Conservation (phyloP, 495 filamentous ascomycete genomes). For the Aspergillus egyptiacus region DNA sequence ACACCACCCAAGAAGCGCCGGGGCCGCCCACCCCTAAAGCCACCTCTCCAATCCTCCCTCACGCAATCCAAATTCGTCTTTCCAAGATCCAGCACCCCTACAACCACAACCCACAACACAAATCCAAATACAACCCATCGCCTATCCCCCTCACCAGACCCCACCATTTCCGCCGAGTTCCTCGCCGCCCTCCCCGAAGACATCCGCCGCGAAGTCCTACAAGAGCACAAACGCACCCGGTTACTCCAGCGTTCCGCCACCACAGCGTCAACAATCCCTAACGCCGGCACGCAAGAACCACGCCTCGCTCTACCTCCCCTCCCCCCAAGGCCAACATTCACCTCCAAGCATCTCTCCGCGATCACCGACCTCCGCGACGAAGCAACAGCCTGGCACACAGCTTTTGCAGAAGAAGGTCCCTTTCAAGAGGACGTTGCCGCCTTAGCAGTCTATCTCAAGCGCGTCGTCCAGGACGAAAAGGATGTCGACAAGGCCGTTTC, state of each 20-base stretch:
- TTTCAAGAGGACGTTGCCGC: slow-evolving; percentile 71
- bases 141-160: slow-evolving; percentile 6
- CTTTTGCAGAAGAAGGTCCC: slow-evolving; percentile 63
- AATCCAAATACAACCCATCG: not conserved
- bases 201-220: slow-evolving; percentile 68
- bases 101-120: slow-evolving; percentile 5
- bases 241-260: slow-evolving; percentile 33
- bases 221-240: slow-evolving; percentile 57
- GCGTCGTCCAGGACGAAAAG: slow-evolving; percentile 64
- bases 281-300: slow-evolving; percentile 24
- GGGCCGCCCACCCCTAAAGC: slow-evolving; percentile 39
- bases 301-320: slow-evolving; percentile 45
- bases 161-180: slow-evolving; percentile 57
- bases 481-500: slow-evolving; percentile 69
- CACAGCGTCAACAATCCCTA: not conserved
- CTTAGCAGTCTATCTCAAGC: slow-evolving; percentile 58
- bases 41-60: slow-evolving; percentile 37
- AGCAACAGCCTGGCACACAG: slow-evolving; percentile 60
- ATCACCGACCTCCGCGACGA: slow-evolving; percentile 54
- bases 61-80: slow-evolving; percentile 62
- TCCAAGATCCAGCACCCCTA: slow-evolving; percentile 18
- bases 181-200: slow-evolving; percentile 78
- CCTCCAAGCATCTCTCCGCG: slow-evolving; percentile 49
- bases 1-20: slow-evolving; percentile 56
- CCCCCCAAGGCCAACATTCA: slow-evolving; percentile 57